Conservation (phyloP, 176 grass and related monocot genomes). For the Musa troglodytarum region DNA sequence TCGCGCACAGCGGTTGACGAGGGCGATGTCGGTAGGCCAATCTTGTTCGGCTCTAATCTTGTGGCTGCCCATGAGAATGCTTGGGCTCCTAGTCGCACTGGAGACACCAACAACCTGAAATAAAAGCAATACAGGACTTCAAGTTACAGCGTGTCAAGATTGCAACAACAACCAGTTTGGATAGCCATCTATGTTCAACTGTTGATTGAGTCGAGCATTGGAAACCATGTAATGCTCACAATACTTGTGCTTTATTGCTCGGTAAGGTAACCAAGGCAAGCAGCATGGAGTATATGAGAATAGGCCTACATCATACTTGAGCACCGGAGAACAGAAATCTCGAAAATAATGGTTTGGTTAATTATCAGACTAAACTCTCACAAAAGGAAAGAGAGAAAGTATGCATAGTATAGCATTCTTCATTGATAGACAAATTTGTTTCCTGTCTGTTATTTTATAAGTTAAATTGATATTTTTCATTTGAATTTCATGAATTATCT, state of each 20-base stretch:
- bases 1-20: conserved; percentile 85
- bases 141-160: no score
- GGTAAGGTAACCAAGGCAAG: no score
- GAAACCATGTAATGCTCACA: no score
- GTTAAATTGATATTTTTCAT: not conserved
- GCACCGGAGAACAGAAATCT: no score
- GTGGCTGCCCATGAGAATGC: conserved; percentile 51
- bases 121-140: not conserved
- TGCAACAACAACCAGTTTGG: no score
- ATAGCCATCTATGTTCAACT: no score
- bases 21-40: conserved; percentile 71
- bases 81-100: conserved; percentile 46
- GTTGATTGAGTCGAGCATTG: no score
- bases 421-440: not conserved
- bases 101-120: conserved; percentile 54
- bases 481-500: not conserved
- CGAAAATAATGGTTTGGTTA: not conserved
- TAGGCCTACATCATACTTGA: no score
- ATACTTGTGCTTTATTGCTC: no score
- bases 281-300: no score
- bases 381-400: not conserved
- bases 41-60: conserved; percentile 73
- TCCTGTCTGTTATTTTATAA: not conserved
- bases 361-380: not conserved
- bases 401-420: not conserved